A percentile compares a stretch with the other conserved stretches of the same genome.
phyloP scores from a whole-genome alignment of 2,329 filamentous ascomycete species.

The Fusarium illudens region DNA sequence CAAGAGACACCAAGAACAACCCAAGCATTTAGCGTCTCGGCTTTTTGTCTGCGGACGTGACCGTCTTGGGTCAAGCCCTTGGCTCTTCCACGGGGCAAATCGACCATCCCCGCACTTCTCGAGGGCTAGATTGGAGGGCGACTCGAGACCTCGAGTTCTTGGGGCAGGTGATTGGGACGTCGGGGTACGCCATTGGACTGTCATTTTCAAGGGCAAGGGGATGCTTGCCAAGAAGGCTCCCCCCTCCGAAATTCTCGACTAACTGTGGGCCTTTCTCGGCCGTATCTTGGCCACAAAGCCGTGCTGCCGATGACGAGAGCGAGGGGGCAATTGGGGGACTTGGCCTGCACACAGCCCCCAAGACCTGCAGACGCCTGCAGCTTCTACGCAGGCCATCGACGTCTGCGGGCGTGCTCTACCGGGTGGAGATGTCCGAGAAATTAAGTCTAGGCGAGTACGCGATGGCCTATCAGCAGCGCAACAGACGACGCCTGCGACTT shows the following conservation, averaged over 20 bases:
- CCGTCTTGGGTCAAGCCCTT: neutral
- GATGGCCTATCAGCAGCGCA: conserved; percentile 34
- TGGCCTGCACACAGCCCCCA: conserved; percentile 38
- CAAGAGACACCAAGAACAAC: conserved; percentile 12
- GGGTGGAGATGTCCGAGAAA: conserved; percentile 29
- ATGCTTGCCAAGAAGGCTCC: conserved; percentile 17
- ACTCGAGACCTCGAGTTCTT: conserved; percentile 1
- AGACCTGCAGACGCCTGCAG: conserved; percentile 23
- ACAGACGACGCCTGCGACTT: conserved; percentile 13
- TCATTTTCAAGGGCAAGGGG: conserved; percentile 9
- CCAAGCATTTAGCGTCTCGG: conserved; percentile 40
- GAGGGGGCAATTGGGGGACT: conserved; percentile 16
- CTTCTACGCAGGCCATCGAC: conserved; percentile 21
- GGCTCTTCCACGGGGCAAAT: conserved; percentile 11
- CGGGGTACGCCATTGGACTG: conserved; percentile 27
- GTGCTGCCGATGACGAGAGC: conserved; percentile 25
- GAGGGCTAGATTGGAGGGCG: conserved; percentile 25
- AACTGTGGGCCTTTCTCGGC: conserved; percentile 21
- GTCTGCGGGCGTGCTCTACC: conserved; percentile 18
- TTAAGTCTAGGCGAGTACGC: conserved; percentile 22
- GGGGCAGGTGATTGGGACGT: neutral
- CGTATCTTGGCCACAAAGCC: conserved; percentile 28
- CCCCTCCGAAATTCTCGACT: conserved; percentile 27
- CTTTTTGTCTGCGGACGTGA: conserved; percentile 19
- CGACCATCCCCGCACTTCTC: conserved; percentile 35